Percentiles rank a stretch among this genome's conserved stretches.
phyloP scores from a whole-genome alignment of 257 asterid species.

The Plantago ovata region DNA sequence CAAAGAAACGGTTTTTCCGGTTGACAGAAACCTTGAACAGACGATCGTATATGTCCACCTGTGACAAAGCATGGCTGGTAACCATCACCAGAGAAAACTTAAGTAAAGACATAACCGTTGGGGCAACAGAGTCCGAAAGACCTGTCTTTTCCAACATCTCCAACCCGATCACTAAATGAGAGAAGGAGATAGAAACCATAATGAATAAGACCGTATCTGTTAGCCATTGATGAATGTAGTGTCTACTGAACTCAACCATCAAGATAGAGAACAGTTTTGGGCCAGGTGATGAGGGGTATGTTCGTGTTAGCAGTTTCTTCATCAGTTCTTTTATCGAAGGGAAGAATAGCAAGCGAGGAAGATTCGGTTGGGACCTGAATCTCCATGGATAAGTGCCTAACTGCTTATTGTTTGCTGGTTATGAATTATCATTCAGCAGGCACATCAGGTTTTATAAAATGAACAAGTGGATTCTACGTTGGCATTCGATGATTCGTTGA shows the following conservation, averaged over 20 bases:
- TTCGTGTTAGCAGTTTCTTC: too few relatives aligned
- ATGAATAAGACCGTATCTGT: not conserved
- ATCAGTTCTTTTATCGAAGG: too few relatives aligned
- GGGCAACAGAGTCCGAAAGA: not conserved
- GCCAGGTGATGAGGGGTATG: not conserved
- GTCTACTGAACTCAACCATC: not conserved
- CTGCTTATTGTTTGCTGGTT: too few relatives aligned
- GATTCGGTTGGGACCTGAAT: too few relatives aligned
- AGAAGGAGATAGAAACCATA: not conserved
- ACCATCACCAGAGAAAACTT: not conserved
- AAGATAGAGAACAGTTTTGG: not conserved
- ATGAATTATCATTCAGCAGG: too few relatives aligned
- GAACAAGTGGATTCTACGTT: too few relatives aligned
- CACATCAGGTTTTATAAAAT: too few relatives aligned
- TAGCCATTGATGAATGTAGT: not conserved
- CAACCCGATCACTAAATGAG: not conserved
- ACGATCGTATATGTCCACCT: not conserved
- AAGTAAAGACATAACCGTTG: not conserved
- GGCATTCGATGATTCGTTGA: too few relatives aligned
- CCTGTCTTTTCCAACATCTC: not conserved
- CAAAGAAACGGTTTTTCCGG: not conserved
- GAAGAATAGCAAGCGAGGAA: too few relatives aligned
- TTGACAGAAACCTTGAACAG: not conserved
- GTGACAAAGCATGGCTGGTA: not conserved
- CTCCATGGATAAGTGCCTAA: too few relatives aligned